Evolutionary conservation across 805 yeast genomes (phyloP).

Genomic region (Starmerella apis): DNA sequence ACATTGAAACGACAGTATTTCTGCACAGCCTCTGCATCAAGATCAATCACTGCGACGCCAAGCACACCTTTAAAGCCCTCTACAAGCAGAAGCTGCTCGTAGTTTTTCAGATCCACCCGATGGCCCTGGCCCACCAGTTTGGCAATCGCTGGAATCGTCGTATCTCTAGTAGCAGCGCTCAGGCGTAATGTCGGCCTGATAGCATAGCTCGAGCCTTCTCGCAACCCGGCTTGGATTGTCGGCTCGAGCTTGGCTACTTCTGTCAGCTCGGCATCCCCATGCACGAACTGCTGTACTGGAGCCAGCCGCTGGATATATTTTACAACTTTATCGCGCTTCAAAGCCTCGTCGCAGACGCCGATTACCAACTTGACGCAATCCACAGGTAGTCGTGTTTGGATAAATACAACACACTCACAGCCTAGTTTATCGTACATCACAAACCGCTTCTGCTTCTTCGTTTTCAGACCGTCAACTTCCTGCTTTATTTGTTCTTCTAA

Average conservation of each 20-base stretch:
- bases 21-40: conserved; percentile 38
- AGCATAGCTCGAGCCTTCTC: conserved; percentile 52
- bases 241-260: conserved; percentile 50
- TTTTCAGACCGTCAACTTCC: conserved; percentile 52
- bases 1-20: conserved; percentile 60
- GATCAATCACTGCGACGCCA: conserved; percentile 72
- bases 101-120: conserved; percentile 66
- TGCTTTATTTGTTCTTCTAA: conserved; percentile 66
- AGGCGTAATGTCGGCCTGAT: conserved; percentile 70
- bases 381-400: conserved; percentile 69
- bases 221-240: conserved; percentile 63
- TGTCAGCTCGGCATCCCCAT: conserved; percentile 46
- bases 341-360: conserved; percentile 51
- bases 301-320: conserved; percentile 62
- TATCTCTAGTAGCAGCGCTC: conserved; percentile 56
- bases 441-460: conserved; percentile 26
- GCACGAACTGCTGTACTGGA: conserved; percentile 67
- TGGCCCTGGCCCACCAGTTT: conserved; percentile 62
- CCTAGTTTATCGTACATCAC: conserved; percentile 27
- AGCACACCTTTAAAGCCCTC: conserved; percentile 83
- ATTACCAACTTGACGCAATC: conserved; percentile 65
- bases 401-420: conserved; percentile 53
- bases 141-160: conserved; percentile 65
- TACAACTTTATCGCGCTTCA: conserved; percentile 33
- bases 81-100: conserved; percentile 67